Base-by-base conservation (phyloP, 2,329 filamentous ascomycete genomes). In the Clonostachys solani region DNA sequence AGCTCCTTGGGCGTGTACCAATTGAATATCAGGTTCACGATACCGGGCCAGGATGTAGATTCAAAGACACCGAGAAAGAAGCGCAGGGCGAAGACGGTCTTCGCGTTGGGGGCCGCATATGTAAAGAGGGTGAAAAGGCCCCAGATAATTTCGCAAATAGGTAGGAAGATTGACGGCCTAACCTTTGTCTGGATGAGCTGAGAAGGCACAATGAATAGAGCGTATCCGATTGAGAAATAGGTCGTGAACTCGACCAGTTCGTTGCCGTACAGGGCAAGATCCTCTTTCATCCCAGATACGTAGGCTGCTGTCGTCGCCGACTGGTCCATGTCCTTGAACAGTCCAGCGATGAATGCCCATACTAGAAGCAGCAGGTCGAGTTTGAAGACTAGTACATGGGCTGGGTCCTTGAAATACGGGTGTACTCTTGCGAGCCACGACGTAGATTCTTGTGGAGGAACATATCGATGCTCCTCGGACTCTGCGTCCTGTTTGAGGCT, bases 221-320 rank as follows among this genome's bases (percentile, higher is more conserved):
- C 75, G 52, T 85, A 85, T 9, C 81, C 81, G 1, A 79, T 71
- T 0, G 77, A 83, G 69, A 80, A 85, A 29, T 71, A 73, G 0
- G 78, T 74, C 44, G 60, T 62, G 49, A 71, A 60, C 48, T 79
- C 75, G 45, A 81, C 80, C 33, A 81, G 64, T 47, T 83, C 64
- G 51, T 82, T 81, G 2, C 70, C 68, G 42, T 74, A 71, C 17
- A 82, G 60, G 1, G 61, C 55, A 1, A 80, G 36, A n/a, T 34
- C 40, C 45, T 55, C 60, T 47, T 49, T 51, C 59, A 65, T 70
- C 19, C 71, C 71, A 1, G 64, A 65, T 2, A 69, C 62, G 44
- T 64, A 66, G 0, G 63, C 63, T 23, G 63, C 60, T 0, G 64
- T 67, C 1, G 64, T 66, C 1, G 63, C 62, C 3, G 60, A 62